Evolutionary conservation across 805 yeast species (phyloP), one percentile per base, ranked within the genome.

Genomic region (Sugiyamaella chiloensis): DNA sequence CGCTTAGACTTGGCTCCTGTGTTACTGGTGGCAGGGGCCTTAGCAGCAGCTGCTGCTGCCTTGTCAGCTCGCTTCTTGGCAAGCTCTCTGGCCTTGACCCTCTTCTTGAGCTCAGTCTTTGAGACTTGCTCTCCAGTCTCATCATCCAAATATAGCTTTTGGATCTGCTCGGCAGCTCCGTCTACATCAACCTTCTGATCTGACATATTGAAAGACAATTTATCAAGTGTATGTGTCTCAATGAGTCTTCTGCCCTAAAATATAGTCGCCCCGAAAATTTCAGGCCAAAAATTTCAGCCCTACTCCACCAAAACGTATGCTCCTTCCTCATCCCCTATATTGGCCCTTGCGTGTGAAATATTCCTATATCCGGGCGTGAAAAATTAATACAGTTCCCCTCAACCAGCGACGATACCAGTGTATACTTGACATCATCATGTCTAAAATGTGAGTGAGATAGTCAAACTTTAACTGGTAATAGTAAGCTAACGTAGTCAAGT

Each of bases 81-180:
- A 50, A 78, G 71, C 60, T 82, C 85, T 69, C 98, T 83, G 57
- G 75, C 76, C 78, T 93, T 93, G 71, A 86, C 88, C 74, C 99
- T 85, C 78, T 87, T 88, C 78, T 91, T 91, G 72, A 91, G 82
- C 72, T 91, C 99, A 53, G 93, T 78, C 75, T 91, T 91, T 64
- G 98, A 93, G 40, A 91, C 96, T 71, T 81, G 86, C 72, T 91
- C 99, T 42, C 98, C 98, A 53, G 98, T 93, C 60, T 73, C 95
- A 51, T 89, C 96, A 67, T 91, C 99, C 58, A 91, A 75, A 69
- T 65, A 75, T 46, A 64, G 71, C 69, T 70, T 71, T 53, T 66
- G 65, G 50, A 85, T 81, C 55, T 76, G 80, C 62, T 89, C 96
- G 46, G 95, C 68, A 44, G 75, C 84, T 63, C 79, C 72, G 47